Evolutionary conservation across 495 filamentous ascomycete species (phyloP).

Genomic region (Talaromyces ruber): DNA sequence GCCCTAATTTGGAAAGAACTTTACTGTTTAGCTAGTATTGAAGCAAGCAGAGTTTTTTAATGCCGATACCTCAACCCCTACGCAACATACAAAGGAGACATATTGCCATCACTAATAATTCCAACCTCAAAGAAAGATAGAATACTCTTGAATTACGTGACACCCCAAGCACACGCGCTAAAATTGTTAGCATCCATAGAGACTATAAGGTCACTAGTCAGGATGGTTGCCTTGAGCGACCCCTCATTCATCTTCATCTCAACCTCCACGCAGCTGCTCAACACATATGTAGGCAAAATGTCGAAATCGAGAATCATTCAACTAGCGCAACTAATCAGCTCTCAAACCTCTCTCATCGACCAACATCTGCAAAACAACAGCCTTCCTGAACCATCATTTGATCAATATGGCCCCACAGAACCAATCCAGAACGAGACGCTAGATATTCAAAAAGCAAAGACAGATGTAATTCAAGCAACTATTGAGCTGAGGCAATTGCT

Average conservation of each 20-base stretch:
- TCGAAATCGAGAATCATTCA: conserved; percentile 5
- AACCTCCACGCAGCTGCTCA: no score
- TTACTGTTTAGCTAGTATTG: neutral
- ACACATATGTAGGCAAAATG: neutral
- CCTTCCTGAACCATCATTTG: conserved; percentile 3
- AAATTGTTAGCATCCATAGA: neutral
- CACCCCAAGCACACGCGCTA: neutral
- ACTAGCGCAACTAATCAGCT: conserved; percentile 3
- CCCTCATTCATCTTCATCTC: neutral
- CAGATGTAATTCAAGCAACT: conserved; percentile 2
- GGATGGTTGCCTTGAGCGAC: neutral
- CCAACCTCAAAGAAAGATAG: neutral
- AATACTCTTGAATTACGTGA: neutral
- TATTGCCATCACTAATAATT: neutral
- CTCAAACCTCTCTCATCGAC: conserved; percentile 4
- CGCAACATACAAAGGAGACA: neutral
- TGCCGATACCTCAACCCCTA: no score
- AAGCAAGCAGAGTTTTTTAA: neutral
- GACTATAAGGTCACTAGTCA: neutral
- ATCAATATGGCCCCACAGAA: neutral
- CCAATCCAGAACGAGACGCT: neutral
- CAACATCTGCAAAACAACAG: neutral
- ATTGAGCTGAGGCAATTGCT: conserved; percentile 5
- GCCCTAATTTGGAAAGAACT: neutral
- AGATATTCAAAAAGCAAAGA: neutral